Percentiles rank a stretch among this genome's conserved stretches.
Conservation (phyloP, 352 stramenopile species). For the Thalassiosira livingstoniorum region DNA sequence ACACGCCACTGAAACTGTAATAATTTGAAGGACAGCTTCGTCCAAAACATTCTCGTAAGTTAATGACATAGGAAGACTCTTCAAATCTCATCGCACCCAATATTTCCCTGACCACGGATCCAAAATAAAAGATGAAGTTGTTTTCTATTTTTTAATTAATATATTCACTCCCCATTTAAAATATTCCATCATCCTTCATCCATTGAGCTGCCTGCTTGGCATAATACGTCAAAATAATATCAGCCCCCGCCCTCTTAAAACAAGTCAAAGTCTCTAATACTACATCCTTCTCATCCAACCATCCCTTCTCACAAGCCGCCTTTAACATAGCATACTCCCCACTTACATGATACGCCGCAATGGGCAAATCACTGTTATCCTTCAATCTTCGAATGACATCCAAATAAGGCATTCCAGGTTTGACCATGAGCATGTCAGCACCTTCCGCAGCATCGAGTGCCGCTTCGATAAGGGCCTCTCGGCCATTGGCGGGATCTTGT, state of each 20-base stretch:
- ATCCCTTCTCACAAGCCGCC: conserved; percentile 89
- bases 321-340: conserved; percentile 99
- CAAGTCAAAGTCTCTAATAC: conserved; percentile 90
- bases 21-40: too few species aligned
- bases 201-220: conserved; percentile 90
- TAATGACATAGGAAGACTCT: too few species aligned
- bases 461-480: conserved; percentile 89
- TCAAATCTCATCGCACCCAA: too few species aligned
- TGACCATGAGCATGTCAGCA: conserved; percentile 99
- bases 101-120: too few species aligned
- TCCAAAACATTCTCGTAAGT: too few species aligned
- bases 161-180: conserved; percentile 64
- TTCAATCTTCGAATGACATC: conserved; percentile 96
- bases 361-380: conserved; percentile 91
- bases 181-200: conserved; percentile 89
- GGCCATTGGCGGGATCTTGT: conserved; percentile 91
- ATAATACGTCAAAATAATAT: conserved; percentile 99
- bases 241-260: conserved; percentile 94
- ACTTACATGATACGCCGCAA: conserved; percentile 98
- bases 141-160: not conserved
- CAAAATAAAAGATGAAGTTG: too few species aligned
- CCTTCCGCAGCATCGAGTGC: conserved; percentile 89
- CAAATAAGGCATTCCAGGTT: conserved; percentile 98
- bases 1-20: too few species aligned
- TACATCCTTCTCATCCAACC: conserved; percentile 89